Evolutionary conservation across 1,284 basidiomycete genomes (phyloP).

Genomic region (Abortiporus biennis): DNA sequence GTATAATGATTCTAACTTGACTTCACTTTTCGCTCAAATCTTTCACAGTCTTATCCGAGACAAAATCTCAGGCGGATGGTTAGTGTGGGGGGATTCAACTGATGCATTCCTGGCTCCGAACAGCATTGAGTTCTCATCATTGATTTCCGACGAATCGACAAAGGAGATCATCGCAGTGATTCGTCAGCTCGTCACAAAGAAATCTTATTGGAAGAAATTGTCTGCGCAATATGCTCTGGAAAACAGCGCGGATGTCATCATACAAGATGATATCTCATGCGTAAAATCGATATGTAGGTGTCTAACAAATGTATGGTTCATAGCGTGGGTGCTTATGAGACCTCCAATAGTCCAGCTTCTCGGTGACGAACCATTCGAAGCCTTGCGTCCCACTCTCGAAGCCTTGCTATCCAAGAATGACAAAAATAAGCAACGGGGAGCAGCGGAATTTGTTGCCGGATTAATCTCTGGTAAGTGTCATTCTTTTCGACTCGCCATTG

Average conservation of each 20-base stretch:
- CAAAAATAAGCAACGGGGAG: constrained; percentile 82
- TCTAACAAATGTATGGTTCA: neutral
- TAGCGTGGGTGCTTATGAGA: constrained; percentile 7
- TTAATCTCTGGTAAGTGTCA: constrained; percentile 49
- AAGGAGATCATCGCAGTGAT: constrained; percentile 39
- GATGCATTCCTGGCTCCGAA: constrained; percentile 44
- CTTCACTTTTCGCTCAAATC: neutral
- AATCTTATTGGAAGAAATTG: constrained; percentile 56
- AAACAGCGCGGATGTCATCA: constrained; percentile 51
- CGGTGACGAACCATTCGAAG: constrained; percentile 57
- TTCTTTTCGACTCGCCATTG: constrained; percentile 4
- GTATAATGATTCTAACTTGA: constrained; percentile 12
- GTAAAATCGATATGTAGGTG: constrained; percentile 69
- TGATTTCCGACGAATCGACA: constrained; percentile 50
- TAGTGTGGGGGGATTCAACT: constrained; percentile 45
- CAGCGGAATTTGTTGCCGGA: constrained; percentile 83
- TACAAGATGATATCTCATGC: constrained; percentile 64
- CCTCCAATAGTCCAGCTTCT: constrained; percentile 54
- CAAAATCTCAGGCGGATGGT: constrained; percentile 52
- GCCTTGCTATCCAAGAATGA: constrained; percentile 51
- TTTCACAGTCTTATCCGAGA: constrained; percentile 43
- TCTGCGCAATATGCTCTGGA: constrained; percentile 61
- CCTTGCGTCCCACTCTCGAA: constrained; percentile 48
- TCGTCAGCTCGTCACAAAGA: constrained; percentile 35
- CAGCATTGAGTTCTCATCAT: constrained; percentile 39